Evolutionary conservation across 2,329 filamentous ascomycete genomes (phyloP).

Genomic region (Plectosphaerella plurivora): DNA sequence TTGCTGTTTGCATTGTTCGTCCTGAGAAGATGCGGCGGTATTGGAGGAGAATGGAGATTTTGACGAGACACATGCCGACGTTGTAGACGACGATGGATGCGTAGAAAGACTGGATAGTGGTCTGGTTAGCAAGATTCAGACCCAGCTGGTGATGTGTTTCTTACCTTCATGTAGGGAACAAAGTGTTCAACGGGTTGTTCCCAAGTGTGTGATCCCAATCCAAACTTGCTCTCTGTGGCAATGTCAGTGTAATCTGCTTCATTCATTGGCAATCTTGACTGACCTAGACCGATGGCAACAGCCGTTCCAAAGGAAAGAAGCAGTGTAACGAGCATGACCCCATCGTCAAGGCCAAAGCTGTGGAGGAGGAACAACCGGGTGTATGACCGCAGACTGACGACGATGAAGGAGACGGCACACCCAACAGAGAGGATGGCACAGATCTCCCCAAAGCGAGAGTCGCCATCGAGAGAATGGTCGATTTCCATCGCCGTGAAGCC

Average conservation of each 20-base stretch:
- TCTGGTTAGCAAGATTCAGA: not conserved
- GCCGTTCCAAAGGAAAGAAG: constrained; percentile 14
- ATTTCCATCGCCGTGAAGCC: not conserved
- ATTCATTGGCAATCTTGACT: constrained; percentile 2
- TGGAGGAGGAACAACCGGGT: constrained; percentile 15
- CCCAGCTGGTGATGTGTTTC: not conserved
- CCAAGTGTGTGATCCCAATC: constrained; percentile 16
- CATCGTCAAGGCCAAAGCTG: constrained; percentile 18
- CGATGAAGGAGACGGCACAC: constrained; percentile 12
- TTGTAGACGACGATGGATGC: constrained; percentile 28
- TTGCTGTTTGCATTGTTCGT: constrained; percentile 15
- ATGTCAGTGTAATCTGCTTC: not conserved
- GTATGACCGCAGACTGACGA: constrained; percentile 15
- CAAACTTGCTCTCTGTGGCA: constrained; percentile 16
- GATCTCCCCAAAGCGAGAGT: constrained; percentile 14
- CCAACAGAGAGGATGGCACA: constrained; percentile 15
- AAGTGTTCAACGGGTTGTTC: constrained; percentile 11
- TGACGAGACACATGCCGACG: constrained; percentile 24
- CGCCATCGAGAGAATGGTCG: constrained; percentile 14
- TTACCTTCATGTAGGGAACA: constrained; percentile 14
- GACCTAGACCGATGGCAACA: constrained; percentile 18
- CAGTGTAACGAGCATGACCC: constrained; percentile 15
- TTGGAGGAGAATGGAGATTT: constrained; percentile 31
- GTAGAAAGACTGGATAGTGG: constrained; percentile 19
- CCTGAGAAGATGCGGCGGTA: constrained; percentile 31